Evolutionary conservation across 1,139 yeast genomes (phyloP).

Genomic region (Wickerhamiella pararugosa): DNA sequence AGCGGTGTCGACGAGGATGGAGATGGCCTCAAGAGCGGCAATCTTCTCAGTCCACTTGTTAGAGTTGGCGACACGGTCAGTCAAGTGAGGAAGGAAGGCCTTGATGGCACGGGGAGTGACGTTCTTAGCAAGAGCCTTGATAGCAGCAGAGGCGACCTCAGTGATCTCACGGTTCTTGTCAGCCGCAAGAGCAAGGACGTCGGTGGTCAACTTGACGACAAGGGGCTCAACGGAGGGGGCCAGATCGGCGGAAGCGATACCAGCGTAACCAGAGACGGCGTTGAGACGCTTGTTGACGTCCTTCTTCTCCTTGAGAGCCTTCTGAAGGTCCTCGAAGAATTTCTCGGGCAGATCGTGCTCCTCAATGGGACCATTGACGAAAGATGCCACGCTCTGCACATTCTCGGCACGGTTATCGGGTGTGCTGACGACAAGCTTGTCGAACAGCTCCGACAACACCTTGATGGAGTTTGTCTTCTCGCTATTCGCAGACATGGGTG

Average conservation of each 20-base stretch:
- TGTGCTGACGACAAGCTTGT: conserved; percentile 80
- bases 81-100: conserved; percentile 71
- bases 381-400: conserved; percentile 80
- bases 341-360: conserved; percentile 96
- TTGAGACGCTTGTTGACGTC: conserved; percentile 45
- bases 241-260: conserved; percentile 72
- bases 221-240: conserved; percentile 92
- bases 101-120: conserved; percentile 89
- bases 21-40: conserved; percentile 69
- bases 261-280: conserved; percentile 71
- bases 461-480: conserved; percentile 25
- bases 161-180: conserved; percentile 73
- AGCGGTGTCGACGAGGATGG: conserved; percentile 85
- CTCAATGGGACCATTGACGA: conserved; percentile 91
- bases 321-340: conserved; percentile 65
- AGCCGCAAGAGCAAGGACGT: conserved; percentile 68
- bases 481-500: conserved; percentile 10
- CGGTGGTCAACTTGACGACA: conserved; percentile 60
- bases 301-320: conserved; percentile 71
- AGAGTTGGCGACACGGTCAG: conserved; percentile 52
- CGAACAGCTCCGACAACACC: conserved; percentile 87
- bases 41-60: conserved; percentile 98
- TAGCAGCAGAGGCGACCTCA: conserved; percentile 55
- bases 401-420: conserved; percentile 69
- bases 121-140: conserved; percentile 61